Conservation (phyloP, 2,329 filamentous ascomycete genomes). For the Ophiocordyceps camponoti-rufipedis region DNA sequence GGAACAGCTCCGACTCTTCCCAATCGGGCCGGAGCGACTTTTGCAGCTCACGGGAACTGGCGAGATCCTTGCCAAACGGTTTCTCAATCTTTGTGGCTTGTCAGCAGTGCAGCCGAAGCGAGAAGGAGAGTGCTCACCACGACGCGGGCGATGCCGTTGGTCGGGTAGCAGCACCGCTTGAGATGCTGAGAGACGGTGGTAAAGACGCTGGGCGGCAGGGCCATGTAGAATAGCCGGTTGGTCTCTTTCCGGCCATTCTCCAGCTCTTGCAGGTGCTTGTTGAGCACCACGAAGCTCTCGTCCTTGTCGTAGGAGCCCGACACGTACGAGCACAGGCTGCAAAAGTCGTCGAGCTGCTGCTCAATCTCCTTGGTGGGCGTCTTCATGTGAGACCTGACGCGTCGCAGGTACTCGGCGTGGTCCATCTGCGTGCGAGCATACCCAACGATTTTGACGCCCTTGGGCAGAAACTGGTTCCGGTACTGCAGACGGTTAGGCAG, state of each 20-base stretch:
- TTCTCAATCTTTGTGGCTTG: slow-evolving; percentile 63
- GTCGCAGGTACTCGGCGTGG: slow-evolving; percentile 81
- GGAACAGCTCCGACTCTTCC: slow-evolving; percentile 97
- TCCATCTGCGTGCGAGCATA: slow-evolving; percentile 99
- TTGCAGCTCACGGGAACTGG: slow-evolving; percentile 84
- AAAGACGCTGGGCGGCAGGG: slow-evolving; percentile 91
- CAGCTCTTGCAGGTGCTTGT: slow-evolving; percentile 69
- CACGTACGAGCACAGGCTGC: slow-evolving; percentile 74
- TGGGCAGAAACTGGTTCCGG: slow-evolving; percentile 95
- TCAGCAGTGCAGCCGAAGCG: slow-evolving; percentile 2
- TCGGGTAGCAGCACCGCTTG: slow-evolving; percentile 93
- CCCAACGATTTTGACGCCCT: slow-evolving; percentile 91
- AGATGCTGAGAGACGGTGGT: slow-evolving; percentile 93
- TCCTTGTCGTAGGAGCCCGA: slow-evolving; percentile 97
- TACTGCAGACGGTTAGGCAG: slow-evolving; percentile 36
- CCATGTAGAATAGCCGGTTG: slow-evolving; percentile 98
- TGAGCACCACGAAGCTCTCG: slow-evolving; percentile 74
- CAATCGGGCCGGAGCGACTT: slow-evolving; percentile 91
- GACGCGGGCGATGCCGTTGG: slow-evolving; percentile 76
- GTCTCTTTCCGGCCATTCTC: slow-evolving; percentile 70
- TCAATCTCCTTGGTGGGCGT: slow-evolving; percentile 94
- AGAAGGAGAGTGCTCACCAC: slow-evolving; percentile 48
- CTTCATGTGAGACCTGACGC: slow-evolving; percentile 97
- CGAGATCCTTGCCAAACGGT: slow-evolving; percentile 93
- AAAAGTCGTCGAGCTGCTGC: slow-evolving; percentile 85